Conservation (phyloP, 805 yeast genomes). For the Starmerella etchellsii region DNA sequence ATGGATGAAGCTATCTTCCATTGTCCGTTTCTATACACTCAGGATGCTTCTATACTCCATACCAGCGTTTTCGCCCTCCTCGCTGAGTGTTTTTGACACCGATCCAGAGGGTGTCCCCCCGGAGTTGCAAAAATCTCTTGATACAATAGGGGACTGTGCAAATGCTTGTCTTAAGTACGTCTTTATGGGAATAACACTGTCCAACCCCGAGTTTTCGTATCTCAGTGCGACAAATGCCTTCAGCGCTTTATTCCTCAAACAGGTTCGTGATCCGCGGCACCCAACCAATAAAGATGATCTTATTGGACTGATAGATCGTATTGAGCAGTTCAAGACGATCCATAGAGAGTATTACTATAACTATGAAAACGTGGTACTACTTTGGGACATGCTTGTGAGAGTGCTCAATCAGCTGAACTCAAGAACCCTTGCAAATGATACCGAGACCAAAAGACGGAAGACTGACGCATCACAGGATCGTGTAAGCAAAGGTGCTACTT, state of each 20-base stretch:
- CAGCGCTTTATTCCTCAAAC: slow-evolving; percentile 16
- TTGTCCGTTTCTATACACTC: slow-evolving; percentile 15
- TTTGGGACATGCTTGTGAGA: slow-evolving; percentile 12
- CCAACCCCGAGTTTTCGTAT: slow-evolving; percentile 2
- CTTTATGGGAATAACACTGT: background rate
- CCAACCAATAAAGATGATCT: slow-evolving; percentile 12
- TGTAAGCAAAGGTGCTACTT: too few relatives aligned
- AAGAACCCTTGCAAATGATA: too few relatives aligned
- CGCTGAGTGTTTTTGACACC: slow-evolving; percentile 4
- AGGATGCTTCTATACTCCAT: slow-evolving; percentile 17
- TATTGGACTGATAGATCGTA: too few relatives aligned
- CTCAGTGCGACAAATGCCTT: slow-evolving; percentile 13
- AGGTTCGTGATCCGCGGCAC: slow-evolving; percentile 16
- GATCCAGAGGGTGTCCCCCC: slow-evolving; percentile 8
- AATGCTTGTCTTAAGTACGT: slow-evolving; percentile 2
- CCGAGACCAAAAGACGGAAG: too few relatives aligned
- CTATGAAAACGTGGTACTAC: too few relatives aligned
- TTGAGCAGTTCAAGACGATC: too few relatives aligned
- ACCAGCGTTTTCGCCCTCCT: slow-evolving; percentile 19
- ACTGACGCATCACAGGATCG: too few relatives aligned
- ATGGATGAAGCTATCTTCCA: background rate
- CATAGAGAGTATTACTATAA: too few relatives aligned
- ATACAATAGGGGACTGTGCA: slow-evolving; percentile 10
- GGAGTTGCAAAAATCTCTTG: slow-evolving; percentile 8
- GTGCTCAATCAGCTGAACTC: slow-evolving; percentile 11